Conservation (phyloP, 2,329 filamentous ascomycete genomes). For the Botrytis aclada region DNA sequence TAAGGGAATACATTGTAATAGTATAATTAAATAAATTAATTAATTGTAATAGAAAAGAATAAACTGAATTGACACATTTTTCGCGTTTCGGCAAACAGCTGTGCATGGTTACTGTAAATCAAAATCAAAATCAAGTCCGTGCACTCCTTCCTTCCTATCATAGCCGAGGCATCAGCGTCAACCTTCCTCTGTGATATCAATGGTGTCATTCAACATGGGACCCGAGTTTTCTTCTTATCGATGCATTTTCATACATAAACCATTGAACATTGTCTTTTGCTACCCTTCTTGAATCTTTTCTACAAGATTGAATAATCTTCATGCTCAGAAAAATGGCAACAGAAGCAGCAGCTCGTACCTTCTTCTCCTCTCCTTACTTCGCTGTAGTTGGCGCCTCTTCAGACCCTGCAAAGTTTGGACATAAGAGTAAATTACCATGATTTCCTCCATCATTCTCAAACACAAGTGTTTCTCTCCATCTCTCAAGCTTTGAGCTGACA, state of each 20-base stretch:
- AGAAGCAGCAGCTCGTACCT: conserved; percentile 68
- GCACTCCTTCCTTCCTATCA: background rate
- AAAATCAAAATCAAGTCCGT: background rate
- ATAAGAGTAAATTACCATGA: conserved; percentile 61
- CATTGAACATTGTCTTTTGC: background rate
- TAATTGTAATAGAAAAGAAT: too few relatives aligned
- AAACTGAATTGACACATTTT: too few relatives aligned
- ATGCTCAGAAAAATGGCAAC: conserved; percentile 51
- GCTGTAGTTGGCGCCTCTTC: conserved; percentile 89
- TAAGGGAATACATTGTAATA: too few relatives aligned
- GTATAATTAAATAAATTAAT: too few relatives aligned
- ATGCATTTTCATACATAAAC: background rate
- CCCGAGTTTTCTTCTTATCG: background rate
- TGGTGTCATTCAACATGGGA: background rate
- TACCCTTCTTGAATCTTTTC: background rate
- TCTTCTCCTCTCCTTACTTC: conserved; percentile 77
- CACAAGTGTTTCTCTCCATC: background rate
- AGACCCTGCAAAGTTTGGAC: conserved; percentile 80
- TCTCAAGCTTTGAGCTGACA: conserved; percentile 12
- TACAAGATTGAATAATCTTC: background rate
- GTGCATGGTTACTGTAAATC: too few relatives aligned
- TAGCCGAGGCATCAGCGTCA: background rate
- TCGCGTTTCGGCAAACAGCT: too few relatives aligned
- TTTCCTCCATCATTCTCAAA: background rate
- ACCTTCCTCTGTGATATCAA: conserved; percentile 4